phyloP scores from a whole-genome alignment of 2,329 filamentous ascomycete species.

The Davidsoniella neocaledoniae region DNA sequence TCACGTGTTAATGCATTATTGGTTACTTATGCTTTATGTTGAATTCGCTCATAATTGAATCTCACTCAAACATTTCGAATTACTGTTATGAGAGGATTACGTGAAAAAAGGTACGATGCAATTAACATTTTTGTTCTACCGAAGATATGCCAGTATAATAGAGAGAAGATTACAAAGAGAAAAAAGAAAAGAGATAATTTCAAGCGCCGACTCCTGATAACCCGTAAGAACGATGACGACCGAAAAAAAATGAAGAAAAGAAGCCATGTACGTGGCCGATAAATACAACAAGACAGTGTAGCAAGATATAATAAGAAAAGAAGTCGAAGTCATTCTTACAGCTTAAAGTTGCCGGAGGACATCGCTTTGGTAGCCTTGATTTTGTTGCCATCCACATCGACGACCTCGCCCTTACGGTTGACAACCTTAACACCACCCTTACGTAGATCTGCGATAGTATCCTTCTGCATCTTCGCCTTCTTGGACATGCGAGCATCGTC shows the following conservation, averaged over 20 bases:
- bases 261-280: neutral
- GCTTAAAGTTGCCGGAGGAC: slow-evolving; percentile 43
- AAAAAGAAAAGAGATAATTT: slow-evolving; percentile 4
- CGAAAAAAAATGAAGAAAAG: neutral
- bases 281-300: neutral
- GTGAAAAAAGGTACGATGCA: no score
- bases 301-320: neutral
- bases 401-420: slow-evolving; percentile 72
- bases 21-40: no score
- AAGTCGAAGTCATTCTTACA: slow-evolving; percentile 22
- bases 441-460: slow-evolving; percentile 51
- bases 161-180: neutral
- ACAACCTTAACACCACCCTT: slow-evolving; percentile 85
- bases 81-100: no score
- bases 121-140: no score
- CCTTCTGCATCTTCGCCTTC: slow-evolving; percentile 25
- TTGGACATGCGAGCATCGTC: slow-evolving; percentile 17
- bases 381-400: slow-evolving; percentile 69
- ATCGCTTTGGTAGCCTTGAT: slow-evolving; percentile 35
- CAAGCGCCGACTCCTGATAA: slow-evolving; percentile 6
- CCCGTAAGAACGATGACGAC: neutral
- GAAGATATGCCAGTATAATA: no score
- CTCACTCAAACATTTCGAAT: no score
- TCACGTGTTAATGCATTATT: no score
- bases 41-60: no score